Evolutionary conservation across 495 filamentous ascomycete species (phyloP).

Genomic region (Lophiotrema nucula): DNA sequence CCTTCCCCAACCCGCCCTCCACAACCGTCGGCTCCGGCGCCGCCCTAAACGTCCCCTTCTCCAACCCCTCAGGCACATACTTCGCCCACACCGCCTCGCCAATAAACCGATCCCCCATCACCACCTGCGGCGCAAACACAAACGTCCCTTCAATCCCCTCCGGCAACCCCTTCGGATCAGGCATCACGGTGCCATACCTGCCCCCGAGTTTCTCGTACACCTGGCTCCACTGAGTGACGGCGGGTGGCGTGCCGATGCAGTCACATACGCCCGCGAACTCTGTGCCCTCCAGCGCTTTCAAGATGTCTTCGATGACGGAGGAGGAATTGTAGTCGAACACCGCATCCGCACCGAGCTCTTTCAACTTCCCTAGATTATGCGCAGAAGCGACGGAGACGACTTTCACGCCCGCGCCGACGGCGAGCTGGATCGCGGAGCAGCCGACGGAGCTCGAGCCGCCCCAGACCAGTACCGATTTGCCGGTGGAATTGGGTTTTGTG

Average conservation of each 20-base stretch:
- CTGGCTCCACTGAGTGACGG: constrained; percentile 21
- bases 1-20: constrained; percentile 34
- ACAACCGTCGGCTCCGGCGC: constrained; percentile 34
- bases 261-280: constrained; percentile 39
- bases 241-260: constrained; percentile 33
- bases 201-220: constrained; percentile 38
- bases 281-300: constrained; percentile 37
- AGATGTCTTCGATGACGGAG: constrained; percentile 42
- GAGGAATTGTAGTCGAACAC: constrained; percentile 58
- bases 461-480: constrained; percentile 56
- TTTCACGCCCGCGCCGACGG: constrained; percentile 55
- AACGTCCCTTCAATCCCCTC: constrained; percentile 31
- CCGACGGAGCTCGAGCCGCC: constrained; percentile 62
- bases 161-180: constrained; percentile 22
- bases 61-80: constrained; percentile 33
- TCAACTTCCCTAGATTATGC: constrained; percentile 55
- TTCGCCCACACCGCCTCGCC: constrained; percentile 34
- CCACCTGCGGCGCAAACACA: constrained; percentile 34
- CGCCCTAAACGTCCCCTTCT: constrained; percentile 24
- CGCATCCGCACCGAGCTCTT: constrained; percentile 53
- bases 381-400: constrained; percentile 56
- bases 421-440: constrained; percentile 61
- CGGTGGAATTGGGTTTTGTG: constrained; percentile 32
- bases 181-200: constrained; percentile 26
- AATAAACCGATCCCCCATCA: constrained; percentile 24